Evolutionary conservation across 1,284 basidiomycete species (phyloP), one percentile per base, ranked within the genome.

Genomic region (Austroboletus novae-zelandiae): DNA sequence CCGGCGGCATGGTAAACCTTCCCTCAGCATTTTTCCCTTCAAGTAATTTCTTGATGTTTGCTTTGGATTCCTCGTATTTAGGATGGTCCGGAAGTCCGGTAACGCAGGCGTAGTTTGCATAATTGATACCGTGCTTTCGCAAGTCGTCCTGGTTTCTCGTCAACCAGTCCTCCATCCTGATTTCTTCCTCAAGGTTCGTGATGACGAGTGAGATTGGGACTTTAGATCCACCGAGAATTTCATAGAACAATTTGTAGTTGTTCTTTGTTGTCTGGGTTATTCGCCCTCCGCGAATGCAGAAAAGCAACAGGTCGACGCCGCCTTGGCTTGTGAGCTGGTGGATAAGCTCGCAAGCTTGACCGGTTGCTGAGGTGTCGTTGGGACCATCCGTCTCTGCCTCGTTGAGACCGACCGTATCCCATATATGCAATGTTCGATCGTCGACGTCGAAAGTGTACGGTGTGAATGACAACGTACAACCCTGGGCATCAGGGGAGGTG

Each of bases 231-330:
- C 70, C 74, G 25, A 75, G 60, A 40, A 64, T 60, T 17, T 66
- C 58, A 20, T 57, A 58, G 52, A 74, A 74, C 36, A 74, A 59
- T 43, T 52, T 58, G 55, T 70, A 72, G 48, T 60, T 69, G 23
- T 53, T 57, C 46, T 61, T 41, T 41, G 62, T 55, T n/a, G 65
- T 59, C 2, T 49, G 45, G 8, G 53, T 51, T 43, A 76, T 60
- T 29, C 69, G 61, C 7, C 64, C 54, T 0, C 42, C 45, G 14
- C 61, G 58, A 25, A 69, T 69, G 61, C 68, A 71, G 43, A 70
- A 73, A 15, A 76, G 55, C 20, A 76, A 66, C 43, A 74, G 59
- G 53, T 63, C 67, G 31, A 75, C 53, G 1, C 72, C 72, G 8
- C 60, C 68, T 32, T 45, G 48, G 6, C 13, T 15, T 4, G 62